phyloP scores from a whole-genome alignment of 257 asterid species.

The Ajuga chamaepitys region DNA sequence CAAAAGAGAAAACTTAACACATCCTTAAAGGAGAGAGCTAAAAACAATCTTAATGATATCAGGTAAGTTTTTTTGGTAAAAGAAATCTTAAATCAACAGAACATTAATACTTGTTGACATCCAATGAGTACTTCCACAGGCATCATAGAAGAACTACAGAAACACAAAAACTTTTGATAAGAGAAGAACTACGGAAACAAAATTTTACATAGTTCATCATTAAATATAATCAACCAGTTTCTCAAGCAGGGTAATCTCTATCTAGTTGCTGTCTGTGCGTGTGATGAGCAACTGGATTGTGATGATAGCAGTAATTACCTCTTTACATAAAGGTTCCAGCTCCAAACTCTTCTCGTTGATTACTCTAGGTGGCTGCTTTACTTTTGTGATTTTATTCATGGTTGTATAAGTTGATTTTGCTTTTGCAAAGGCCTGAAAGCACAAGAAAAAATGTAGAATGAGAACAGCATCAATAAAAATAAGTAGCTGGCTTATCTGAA shows the following conservation, averaged over 20 bases:
- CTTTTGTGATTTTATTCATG: constrained; percentile 28
- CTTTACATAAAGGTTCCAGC: constrained; percentile 58
- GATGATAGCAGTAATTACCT: constrained; percentile 33
- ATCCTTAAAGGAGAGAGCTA: neutral
- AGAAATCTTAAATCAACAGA: neutral
- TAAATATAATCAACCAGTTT: neutral
- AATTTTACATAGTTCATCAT: neutral
- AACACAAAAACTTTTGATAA: too few relatives aligned
- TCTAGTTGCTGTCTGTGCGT: neutral
- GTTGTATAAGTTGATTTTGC: constrained; percentile 37
- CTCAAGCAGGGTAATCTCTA: neutral
- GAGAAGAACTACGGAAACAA: neutral
- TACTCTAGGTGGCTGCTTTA: constrained; percentile 37
- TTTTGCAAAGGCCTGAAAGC: constrained; percentile 58
- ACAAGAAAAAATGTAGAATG: constrained; percentile 9
- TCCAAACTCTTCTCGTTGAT: constrained; percentile 46
- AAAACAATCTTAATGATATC: neutral
- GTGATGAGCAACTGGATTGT: neutral
- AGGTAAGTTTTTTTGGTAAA: neutral
- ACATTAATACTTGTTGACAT: neutral
- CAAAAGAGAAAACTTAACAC: neutral
- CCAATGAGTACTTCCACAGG: neutral
- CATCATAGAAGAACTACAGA: neutral
- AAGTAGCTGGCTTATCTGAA: neutral
- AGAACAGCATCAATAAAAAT: constrained; percentile 5